Base-by-base conservation (phyloP, 1,284 basidiomycete species). In the Apiotrichum siamense region DNA sequence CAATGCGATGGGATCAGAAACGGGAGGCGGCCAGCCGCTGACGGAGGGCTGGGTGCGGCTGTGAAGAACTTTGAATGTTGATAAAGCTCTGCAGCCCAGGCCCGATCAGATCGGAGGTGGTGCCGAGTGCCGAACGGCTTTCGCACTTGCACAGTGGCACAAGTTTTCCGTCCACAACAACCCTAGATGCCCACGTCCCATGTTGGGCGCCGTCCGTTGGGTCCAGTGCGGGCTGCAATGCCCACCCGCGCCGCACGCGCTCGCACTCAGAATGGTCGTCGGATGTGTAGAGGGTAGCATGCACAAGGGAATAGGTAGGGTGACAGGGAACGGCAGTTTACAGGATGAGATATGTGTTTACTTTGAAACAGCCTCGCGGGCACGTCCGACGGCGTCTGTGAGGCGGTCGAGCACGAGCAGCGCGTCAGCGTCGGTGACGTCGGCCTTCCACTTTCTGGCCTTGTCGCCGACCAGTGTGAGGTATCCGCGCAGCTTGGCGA, bases 401-500 rank as follows among this genome's bases (percentile, higher is more conserved):
- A 56, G 44, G 15, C 50, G 46, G 40, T 56, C 50, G 4, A 56
- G 38, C 13, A 56, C 50, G 11, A 52, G 44, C 29, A 20, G 36
- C 5, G 47, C 49, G 7, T 47, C 40, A 3, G 37, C 12, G 10
- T 42, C 43, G 25, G 23, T 35, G 20, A 35, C 38, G 24, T 40
- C 41, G 2, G 42, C 47, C 18, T 43, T 48, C 52, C 52, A 54
- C 23, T 25, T 23, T 33, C 46, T 49, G 6, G 47, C 47, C 47
- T 48, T 52, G 45, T 21, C 32, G 23, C 18, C 35, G 4, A 53
- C 26, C 4, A 44, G 20, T 2, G 24, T 20, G 20, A 54, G 44
- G 35, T 40, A 50, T 7, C 49, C 39, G 21, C 29, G 42, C 21
- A 38, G 37, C 29, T 45, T 51, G 13, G 70, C 65, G 18, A 71